Base-by-base conservation (phyloP, 495 filamentous ascomycete genomes). In the Penicillium goetzii region DNA sequence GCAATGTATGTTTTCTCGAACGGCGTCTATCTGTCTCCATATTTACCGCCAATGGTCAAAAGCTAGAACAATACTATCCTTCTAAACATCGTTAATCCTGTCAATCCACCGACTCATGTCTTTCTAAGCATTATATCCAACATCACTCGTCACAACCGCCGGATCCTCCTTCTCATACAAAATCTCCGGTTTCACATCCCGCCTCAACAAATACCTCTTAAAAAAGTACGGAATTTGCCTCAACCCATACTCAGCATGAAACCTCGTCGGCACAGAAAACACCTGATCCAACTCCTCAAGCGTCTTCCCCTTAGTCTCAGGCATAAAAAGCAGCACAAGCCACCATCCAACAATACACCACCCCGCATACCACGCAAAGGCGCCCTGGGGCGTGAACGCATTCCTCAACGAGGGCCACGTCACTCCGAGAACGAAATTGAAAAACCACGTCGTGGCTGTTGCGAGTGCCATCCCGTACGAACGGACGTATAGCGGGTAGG, bases 401-500 rank as follows among this genome's bases (percentile, higher is more conserved):
- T 75, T 72, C 14, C 88, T 78, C 68, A 90, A 76, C 17, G 82
- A 79, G 0, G 90, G 89, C 71, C 90, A 89, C 0, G 86, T 68
- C n/a, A 72, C 68, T 0, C 63, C 83, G 34, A 76, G 61, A 8
- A 73, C 40, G 50, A 75, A 75, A 57, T 76, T 76, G 62, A 75
- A 76, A 76, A 87, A 84, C 85, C 88, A 90, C 1, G 84, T 88
- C 2, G 87, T 91, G 0, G 89, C 86, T 0, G 89, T 90, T 0
- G 87, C 88, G 2, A 86, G 74, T 0, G 80, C 80, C 88, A 91
- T 91, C 8, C 89, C 89, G 34, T 89, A 80, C 0, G 85, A 81
- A 3, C 90, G 86, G n/a, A 91, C 83, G 64, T 91, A 89, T 1
- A 93, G 74, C 2, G 91, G 91, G 70, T 89, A 91, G 14, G 87